Conservation (phyloP, 2,329 filamentous ascomycete species). For the Phyllosticta capitalensis region DNA sequence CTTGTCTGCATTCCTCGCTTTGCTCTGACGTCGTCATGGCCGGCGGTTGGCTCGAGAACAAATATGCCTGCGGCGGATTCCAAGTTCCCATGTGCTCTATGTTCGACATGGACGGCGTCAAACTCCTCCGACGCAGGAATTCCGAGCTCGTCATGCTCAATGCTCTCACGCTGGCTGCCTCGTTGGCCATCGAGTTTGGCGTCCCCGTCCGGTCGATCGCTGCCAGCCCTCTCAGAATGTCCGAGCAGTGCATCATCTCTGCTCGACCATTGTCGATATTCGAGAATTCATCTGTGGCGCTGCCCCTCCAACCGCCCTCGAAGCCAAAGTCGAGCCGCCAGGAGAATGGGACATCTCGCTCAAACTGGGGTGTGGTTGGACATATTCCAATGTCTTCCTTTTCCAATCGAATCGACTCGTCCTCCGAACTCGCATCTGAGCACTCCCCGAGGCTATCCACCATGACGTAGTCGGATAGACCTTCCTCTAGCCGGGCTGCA, state of each 20-base stretch:
- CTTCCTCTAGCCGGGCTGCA: neutral
- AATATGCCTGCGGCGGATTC: neutral
- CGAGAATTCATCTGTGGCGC: constrained; percentile 1
- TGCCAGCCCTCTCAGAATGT: constrained; percentile 2
- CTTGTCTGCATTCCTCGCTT: neutral
- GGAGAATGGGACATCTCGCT: neutral
- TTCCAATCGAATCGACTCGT: neutral
- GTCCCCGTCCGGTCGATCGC: constrained; percentile 2
- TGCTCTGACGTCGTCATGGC: neutral
- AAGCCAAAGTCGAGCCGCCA: neutral
- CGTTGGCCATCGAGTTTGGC: constrained; percentile 1
- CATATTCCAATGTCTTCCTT: neutral
- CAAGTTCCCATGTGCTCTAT: constrained; percentile 3
- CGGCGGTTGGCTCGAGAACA: neutral
- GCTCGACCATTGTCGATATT: neutral
- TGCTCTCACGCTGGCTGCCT: constrained; percentile 3
- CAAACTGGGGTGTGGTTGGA: neutral
- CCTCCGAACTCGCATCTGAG: neutral
- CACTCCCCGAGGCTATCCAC: neutral
- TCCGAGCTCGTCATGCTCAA: constrained; percentile 1
- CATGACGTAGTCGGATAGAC: neutral
- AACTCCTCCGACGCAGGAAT: neutral
- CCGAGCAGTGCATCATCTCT: neutral
- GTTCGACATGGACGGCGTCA: neutral
- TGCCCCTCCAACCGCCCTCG: constrained; percentile 2